Evolutionary conservation across 441 rosid species (phyloP).

Genomic region (Croton setiger): DNA sequence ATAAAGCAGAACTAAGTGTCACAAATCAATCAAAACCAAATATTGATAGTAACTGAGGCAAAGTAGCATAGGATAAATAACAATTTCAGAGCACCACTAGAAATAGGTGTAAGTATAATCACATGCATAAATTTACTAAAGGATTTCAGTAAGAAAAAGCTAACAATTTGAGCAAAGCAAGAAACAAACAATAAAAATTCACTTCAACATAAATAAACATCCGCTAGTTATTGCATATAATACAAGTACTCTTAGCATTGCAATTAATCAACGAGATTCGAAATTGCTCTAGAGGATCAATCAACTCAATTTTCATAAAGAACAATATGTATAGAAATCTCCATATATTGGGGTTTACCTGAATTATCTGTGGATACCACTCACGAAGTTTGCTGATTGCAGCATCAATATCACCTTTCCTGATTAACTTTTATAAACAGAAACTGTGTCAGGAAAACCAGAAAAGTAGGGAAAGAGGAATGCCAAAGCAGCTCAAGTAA

Average conservation of each 20-base stretch:
- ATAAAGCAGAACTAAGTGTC: slow-evolving; percentile 22
- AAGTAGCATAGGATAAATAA: no score
- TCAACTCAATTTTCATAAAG: no score
- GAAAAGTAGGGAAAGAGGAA: slow-evolving; percentile 1
- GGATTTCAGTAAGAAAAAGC: neutral
- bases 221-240: neutral
- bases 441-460: slow-evolving; percentile 21
- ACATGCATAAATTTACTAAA: neutral
- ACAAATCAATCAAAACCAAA: neutral
- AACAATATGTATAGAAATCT: neutral
- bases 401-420: slow-evolving; percentile 75
- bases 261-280: neutral
- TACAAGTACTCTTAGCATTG: neutral
- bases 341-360: slow-evolving; percentile 37
- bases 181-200: neutral
- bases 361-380: slow-evolving; percentile 81
- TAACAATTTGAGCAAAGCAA: neutral
- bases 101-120: neutral
- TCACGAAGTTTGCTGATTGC: slow-evolving; percentile 58
- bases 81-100: neutral
- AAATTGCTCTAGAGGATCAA: neutral
- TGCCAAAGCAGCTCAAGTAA: neutral
- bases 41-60: neutral
- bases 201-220: neutral
- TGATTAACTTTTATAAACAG: slow-evolving; percentile 55